Evolutionary conservation across 2,329 filamentous ascomycete genomes (phyloP).

Genomic region (Diaporthe citrichinensis): DNA sequence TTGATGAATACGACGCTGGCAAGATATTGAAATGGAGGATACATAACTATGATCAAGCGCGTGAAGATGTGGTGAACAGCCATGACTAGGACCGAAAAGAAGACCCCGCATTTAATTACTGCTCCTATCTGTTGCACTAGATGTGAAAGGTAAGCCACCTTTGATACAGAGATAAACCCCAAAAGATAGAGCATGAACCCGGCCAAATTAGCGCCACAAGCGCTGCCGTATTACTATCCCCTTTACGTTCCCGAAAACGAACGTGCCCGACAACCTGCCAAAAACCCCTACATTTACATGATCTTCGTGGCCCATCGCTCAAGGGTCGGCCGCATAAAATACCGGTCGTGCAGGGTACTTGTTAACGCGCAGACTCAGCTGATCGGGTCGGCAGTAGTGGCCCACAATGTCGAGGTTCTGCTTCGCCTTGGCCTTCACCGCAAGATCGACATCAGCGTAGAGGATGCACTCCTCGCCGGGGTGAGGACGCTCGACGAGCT

Average conservation of each 20-base stretch:
- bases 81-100: background rate
- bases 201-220: background rate
- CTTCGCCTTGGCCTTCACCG: conserved; percentile 55
- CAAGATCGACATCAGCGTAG: conserved; percentile 65
- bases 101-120: conserved; percentile 1
- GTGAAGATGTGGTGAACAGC: background rate
- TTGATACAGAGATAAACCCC: conserved; percentile 1
- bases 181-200: background rate
- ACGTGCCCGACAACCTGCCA: background rate
- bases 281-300: background rate
- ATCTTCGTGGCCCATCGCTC: too few relatives aligned
- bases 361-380: conserved; percentile 56
- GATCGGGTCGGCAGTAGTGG: conserved; percentile 56
- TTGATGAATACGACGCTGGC: background rate
- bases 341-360: conserved; percentile 43
- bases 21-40: background rate
- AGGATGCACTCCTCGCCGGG: conserved; percentile 62
- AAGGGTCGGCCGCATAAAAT: conserved; percentile 11
- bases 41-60: background rate
- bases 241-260: background rate
- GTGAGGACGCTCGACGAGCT: conserved; percentile 47
- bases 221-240: background rate
- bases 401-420: conserved; percentile 57
- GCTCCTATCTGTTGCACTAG: conserved; percentile 1
- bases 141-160: background rate